These are phyloP conservation scores for Naumovozyma dairenensis DNA, from an alignment of 805 yeast genomes.

Conservation along the genomic window DNA sequence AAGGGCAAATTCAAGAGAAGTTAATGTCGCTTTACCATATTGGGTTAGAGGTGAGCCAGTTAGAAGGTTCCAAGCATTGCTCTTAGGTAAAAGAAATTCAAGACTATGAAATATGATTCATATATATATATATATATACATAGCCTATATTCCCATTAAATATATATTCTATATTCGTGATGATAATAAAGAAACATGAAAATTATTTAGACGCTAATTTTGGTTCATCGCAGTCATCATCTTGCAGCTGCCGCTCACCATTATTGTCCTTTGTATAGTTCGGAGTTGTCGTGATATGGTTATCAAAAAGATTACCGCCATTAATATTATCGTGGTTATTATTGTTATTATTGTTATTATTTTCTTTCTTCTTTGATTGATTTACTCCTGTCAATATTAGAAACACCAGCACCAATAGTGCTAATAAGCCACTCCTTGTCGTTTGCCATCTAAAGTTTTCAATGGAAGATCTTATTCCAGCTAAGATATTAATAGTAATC, in stretches of 20 bases:
- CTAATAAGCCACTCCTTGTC: constrained; percentile 76
- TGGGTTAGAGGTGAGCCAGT: constrained; percentile 75
- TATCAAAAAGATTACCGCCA: too few relatives aligned
- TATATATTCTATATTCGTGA: too few relatives aligned
- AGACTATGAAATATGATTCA: too few relatives aligned
- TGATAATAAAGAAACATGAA: too few relatives aligned
- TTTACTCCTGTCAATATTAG: constrained; percentile 47
- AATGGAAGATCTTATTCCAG: constrained; percentile 76
- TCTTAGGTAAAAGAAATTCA: neutral
- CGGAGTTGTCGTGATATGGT: too few relatives aligned
- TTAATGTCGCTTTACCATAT: constrained; percentile 53
- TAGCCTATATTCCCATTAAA: too few relatives aligned
- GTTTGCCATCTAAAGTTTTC: constrained; percentile 90
- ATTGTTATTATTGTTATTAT: neutral
- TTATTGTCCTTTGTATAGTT: too few relatives aligned
- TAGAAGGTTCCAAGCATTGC: constrained; percentile 45
- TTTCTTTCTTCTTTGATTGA: constrained; percentile 26
- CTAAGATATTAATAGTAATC: constrained; percentile 69
- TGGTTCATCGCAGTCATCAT: too few relatives aligned
- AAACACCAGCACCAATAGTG: constrained; percentile 57
- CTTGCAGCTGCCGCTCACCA: too few relatives aligned
- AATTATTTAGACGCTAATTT: too few relatives aligned
- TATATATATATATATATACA: too few relatives aligned
- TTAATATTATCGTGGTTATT: too few relatives aligned
- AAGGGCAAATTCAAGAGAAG: constrained; percentile 54